Evolutionary conservation across 129 eudicot species (phyloP).

Genomic region (Apium graveolens): DNA sequence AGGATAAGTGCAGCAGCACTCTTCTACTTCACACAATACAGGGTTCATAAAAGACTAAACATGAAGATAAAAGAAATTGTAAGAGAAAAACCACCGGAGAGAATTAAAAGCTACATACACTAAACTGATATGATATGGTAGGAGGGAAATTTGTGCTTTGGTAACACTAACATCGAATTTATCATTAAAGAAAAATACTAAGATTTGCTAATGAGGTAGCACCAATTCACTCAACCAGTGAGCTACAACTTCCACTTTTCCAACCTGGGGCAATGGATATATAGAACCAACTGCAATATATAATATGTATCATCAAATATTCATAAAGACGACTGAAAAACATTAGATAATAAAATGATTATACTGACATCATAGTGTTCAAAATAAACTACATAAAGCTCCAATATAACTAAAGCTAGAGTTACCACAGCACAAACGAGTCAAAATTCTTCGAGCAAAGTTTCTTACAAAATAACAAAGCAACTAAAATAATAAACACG

Average conservation of each 20-base stretch:
- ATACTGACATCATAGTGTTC: background rate
- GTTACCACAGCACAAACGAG: background rate
- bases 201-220: background rate
- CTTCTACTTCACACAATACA: background rate
- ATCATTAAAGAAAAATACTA: background rate
- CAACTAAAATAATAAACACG: slow-evolving; percentile 13
- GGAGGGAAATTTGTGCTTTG: background rate
- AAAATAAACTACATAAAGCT: background rate
- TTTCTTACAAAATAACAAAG: background rate
- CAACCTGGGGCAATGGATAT: background rate
- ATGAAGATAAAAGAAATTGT: background rate
- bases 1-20: background rate
- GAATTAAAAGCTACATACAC: background rate
- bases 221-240: background rate
- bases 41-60: background rate
- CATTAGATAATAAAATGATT: background rate
- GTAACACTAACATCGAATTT: background rate
- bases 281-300: background rate
- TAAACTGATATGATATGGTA: background rate
- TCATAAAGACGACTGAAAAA: background rate
- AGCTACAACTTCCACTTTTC: background rate
- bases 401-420: background rate
- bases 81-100: background rate
- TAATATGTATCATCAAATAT: background rate
- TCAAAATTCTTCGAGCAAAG: slow-evolving; percentile 5